Evolutionary conservation across 495 filamentous ascomycete species (phyloP), one percentile per base, ranked within the genome.

Genomic region (Hypoxylon intermedium): DNA sequence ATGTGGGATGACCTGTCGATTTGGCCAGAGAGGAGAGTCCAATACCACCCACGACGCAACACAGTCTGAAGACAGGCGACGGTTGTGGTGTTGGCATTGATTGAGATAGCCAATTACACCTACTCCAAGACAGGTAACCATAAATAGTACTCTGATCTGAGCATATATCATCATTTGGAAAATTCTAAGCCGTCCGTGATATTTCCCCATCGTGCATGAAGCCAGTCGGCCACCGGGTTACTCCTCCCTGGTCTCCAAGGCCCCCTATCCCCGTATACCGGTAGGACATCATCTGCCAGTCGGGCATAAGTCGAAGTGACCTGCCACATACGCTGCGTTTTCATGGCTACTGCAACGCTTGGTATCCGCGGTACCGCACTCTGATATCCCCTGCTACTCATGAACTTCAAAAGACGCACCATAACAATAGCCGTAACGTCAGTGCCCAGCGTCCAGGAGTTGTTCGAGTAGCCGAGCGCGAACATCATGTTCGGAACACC

Each of bases 381-480:
- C n/a, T n/a, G n/a, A n/a, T n/a, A n/a, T n/a, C n/a, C n/a, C n/a
- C n/a, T n/a, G n/a, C n/a, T n/a, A n/a, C n/a, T n/a, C 63, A 66
- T 58, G 9, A 44, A 3, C 20, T 38, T 57, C 34, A 52, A 13
- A 7, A 58, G 23, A 2, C 83, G 79, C 7, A 63, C 66, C 12
- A 84, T 38, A 21, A 83, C 70, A 13, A 74, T 75, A 1, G 79
- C 77, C 3, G 81, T 79, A 0, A 78, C 76, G 60, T 87, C 85
- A 1, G 83, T 75, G 15, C 83, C 83, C 0, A 87, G 70, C 0
- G 85, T 87, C 85, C 85, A 88, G 0, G 78, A 78, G 0, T 78
- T 77, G 47, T 84, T 82, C 5, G 79, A 77, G 53, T 87, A 87
- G 1, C 84, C 85, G 44, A 87, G 74, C 4, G 85, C 67, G 51